Evolutionary conservation across 2,329 filamentous ascomycete genomes (phyloP).

Genomic region (Knufia petricola): DNA sequence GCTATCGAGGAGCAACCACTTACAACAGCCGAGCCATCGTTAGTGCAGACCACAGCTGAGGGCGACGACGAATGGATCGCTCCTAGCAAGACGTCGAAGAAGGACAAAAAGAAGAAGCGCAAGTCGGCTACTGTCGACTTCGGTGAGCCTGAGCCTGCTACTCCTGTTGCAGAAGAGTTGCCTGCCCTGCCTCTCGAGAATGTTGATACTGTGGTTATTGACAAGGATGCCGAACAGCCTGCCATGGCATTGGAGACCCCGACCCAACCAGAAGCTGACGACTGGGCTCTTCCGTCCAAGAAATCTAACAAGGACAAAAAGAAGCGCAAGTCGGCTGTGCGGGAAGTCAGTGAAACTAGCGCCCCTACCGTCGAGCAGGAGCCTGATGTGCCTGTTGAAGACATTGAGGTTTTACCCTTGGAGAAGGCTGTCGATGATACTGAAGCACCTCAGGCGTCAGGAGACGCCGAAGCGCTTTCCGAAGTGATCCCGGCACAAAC

Average conservation of each 20-base stretch:
- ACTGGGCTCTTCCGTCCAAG: background rate
- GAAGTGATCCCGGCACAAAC: slow-evolving; percentile 1
- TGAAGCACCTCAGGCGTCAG: no score
- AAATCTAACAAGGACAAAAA: slow-evolving; percentile 12
- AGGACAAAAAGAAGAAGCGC: slow-evolving; percentile 13
- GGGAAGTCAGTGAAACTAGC: background rate
- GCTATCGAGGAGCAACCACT: no score
- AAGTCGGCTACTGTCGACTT: background rate
- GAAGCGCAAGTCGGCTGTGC: slow-evolving; percentile 8
- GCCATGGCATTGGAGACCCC: background rate
- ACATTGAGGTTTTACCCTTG: background rate
- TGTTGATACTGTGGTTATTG: background rate
- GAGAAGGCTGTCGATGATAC: background rate
- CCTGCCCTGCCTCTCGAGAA: background rate
- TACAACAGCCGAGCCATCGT: background rate
- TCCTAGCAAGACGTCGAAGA: slow-evolving; percentile 8
- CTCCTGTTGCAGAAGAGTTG: background rate
- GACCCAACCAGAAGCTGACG: background rate
- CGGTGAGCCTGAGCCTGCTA: background rate
- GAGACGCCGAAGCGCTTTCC: background rate
- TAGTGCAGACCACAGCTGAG: background rate
- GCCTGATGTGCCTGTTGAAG: background rate
- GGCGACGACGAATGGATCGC: background rate
- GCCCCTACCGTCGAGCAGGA: background rate
- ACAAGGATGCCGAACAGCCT: background rate